These are phyloP conservation scores for Parafenestella ontariensis DNA, from an alignment of 2,329 filamentous ascomycete species.

Conservation along the genomic window DNA sequence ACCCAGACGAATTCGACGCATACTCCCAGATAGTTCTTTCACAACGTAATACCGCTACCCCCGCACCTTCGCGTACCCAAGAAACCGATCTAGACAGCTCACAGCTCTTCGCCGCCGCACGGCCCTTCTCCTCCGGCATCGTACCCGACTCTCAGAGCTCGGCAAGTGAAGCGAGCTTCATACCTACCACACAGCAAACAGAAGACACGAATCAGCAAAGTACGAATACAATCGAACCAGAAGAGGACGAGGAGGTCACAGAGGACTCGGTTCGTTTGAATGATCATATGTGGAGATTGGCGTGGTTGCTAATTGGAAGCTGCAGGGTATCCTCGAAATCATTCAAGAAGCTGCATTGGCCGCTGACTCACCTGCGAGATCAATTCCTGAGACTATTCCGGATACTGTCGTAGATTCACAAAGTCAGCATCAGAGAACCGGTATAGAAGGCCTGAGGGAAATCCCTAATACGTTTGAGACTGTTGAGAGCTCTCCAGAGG, in stretches of 20 bases:
- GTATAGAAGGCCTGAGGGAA: constrained; percentile 7
- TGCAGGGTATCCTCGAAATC: constrained; percentile 21
- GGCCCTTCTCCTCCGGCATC: constrained; percentile 24
- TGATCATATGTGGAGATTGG: not conserved
- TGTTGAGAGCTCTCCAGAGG: constrained; percentile 3
- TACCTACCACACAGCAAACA: constrained; percentile 29
- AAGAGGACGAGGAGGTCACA: constrained; percentile 7
- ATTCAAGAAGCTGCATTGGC: constrained; percentile 15
- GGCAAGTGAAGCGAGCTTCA: constrained; percentile 28
- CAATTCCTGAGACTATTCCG: constrained; percentile 38
- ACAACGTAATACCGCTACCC: constrained; percentile 1
- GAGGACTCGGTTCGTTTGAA: constrained; percentile 18
- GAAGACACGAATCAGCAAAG: constrained; percentile 13
- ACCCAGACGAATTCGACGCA: constrained; percentile 28
- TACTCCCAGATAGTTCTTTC: constrained; percentile 27
- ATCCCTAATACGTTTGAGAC: constrained; percentile 11
- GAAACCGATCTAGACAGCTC: constrained; percentile 27
- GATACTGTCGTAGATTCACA: constrained; percentile 25
- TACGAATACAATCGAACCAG: constrained; percentile 6
- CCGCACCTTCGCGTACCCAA: constrained; percentile 1
- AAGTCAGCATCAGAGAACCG: constrained; percentile 12
- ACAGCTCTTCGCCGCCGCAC: constrained; percentile 18
- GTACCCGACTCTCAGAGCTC: constrained; percentile 40
- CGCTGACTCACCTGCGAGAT: constrained; percentile 25
- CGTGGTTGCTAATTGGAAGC: constrained; percentile 9